Percentiles rank a stretch among this genome's conserved stretches.
phyloP scores from a whole-genome alignment of 306 rosid species.

The Gleditsia sinensis region DNA sequence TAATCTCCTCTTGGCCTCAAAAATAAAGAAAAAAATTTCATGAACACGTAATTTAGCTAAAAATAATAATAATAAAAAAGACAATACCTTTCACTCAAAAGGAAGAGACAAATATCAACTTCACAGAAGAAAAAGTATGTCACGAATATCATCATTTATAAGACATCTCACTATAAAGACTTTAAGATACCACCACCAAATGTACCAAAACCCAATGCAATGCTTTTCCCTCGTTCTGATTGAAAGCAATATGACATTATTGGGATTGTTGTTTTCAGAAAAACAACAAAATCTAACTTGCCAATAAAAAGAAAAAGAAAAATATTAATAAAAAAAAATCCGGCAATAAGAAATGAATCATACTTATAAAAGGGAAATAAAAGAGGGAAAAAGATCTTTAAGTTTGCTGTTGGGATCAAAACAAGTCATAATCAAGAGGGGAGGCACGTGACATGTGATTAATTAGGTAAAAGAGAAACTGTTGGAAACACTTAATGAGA shows the following conservation, averaged over 20 bases:
- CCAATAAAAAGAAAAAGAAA: not conserved
- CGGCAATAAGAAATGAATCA: not conserved
- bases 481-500: not conserved
- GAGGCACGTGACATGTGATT: slow-evolving; percentile 19
- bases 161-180: too few relatives aligned
- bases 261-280: not conserved
- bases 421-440: slow-evolving; percentile 11
- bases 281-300: not conserved
- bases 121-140: not conserved
- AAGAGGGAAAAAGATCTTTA: not conserved
- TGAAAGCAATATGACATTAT: slow-evolving; percentile 5
- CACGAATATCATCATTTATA: not conserved
- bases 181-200: not conserved
- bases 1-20: too few relatives aligned
- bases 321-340: not conserved
- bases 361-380: not conserved
- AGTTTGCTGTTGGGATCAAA: not conserved
- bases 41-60: too few relatives aligned
- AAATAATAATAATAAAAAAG: too few relatives aligned
- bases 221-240: not conserved
- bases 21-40: too few relatives aligned
- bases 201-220: not conserved
- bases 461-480: not conserved
- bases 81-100: not conserved
- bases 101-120: not conserved